Evolutionary conservation across 257 asterid species (phyloP), one percentile per base, ranked within the genome.

Genomic region (Scutellaria minor): DNA sequence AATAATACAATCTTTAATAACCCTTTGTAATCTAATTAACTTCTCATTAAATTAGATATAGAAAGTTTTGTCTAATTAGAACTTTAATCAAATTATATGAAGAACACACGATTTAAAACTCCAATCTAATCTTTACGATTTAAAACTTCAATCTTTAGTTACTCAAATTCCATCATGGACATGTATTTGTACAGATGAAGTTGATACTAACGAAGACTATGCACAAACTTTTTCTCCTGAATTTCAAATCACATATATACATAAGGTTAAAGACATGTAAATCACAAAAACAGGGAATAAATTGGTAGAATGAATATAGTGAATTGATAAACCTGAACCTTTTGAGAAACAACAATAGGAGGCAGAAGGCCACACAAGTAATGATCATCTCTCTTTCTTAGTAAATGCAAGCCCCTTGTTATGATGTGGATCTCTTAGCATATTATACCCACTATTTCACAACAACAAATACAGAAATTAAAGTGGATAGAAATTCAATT

Each of bases 391-490:
- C 83, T 92, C 98, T 40, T 71, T 83, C 71, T 86, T 96, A 4
- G 91, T 81, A 68, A 90, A 90, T 0, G 96, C 92, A 55, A 92
- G 96, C 31, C 96, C 98, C 84, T 92, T 92, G 89, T 90, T 92
- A 80, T 85, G 93, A 55, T 80, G 89, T 3, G 98, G 96, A 73
- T 90, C 96, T 79, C 96, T 88, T 84, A 90, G 72, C 87, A 92
- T 73, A 76, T 15, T 83, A 77, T 80, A 86, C 37, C 97, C 97
- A 70, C 97, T 92, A 48, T 13, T 60, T 31, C 54, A 66, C 41
- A 67, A 66, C 22, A 27, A 5, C 7, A 46, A 54, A 14, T 0
- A 57, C 27, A 57, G 14, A 10, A 53, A 15, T 53, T 15, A 53
- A 15, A 44, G 48, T 7, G 48, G 48, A 31, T 2, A 31, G 4